Conservation (phyloP, 768 basidiomycete genomes). For the Mycena rosella region DNA sequence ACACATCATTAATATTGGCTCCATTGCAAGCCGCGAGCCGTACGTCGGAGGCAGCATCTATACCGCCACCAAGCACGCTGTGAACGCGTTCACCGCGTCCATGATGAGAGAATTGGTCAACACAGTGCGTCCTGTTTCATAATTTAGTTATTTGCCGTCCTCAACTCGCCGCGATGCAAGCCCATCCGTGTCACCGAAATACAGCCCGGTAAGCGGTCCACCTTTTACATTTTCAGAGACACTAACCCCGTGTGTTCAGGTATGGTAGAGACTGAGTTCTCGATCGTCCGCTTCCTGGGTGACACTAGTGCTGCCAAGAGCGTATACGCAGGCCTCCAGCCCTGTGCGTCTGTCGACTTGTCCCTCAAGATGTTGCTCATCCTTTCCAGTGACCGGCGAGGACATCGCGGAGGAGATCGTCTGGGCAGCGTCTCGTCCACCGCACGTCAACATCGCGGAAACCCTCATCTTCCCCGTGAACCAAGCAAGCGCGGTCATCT, state of each 20-base stretch:
- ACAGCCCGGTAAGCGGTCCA: slow-evolving; percentile 76
- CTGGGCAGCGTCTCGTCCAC: slow-evolving; percentile 93
- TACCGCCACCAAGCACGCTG: slow-evolving; percentile 90
- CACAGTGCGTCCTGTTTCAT: slow-evolving; percentile 55
- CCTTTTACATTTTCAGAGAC: neutral
- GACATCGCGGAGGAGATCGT: slow-evolving; percentile 99
- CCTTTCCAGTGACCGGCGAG: slow-evolving; percentile 72
- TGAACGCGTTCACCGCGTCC: slow-evolving; percentile 87
- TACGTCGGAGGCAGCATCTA: slow-evolving; percentile 95
- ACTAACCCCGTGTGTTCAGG: slow-evolving; percentile 55
- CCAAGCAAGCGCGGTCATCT: slow-evolving; percentile 78
- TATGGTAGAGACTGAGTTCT: slow-evolving; percentile 95
- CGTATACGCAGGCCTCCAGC: slow-evolving; percentile 91
- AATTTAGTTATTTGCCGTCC: neutral
- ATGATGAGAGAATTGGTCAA: slow-evolving; percentile 90
- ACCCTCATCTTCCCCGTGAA: slow-evolving; percentile 83
- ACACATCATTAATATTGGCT: slow-evolving; percentile 96
- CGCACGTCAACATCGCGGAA: slow-evolving; percentile 93
- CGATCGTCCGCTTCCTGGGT: slow-evolving; percentile 89
- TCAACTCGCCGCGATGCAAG: neutral
- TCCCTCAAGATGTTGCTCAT: slow-evolving; percentile 8
- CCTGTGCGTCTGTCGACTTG: slow-evolving; percentile 66
- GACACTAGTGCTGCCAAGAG: slow-evolving; percentile 86
- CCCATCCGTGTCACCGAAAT: slow-evolving; percentile 95
- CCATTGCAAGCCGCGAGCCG: slow-evolving; percentile 88